Evolutionary conservation across 2,329 filamentous ascomycete species (phyloP), one percentile per base, ranked within the genome.

Genomic region (Trichoderma hamatum): DNA sequence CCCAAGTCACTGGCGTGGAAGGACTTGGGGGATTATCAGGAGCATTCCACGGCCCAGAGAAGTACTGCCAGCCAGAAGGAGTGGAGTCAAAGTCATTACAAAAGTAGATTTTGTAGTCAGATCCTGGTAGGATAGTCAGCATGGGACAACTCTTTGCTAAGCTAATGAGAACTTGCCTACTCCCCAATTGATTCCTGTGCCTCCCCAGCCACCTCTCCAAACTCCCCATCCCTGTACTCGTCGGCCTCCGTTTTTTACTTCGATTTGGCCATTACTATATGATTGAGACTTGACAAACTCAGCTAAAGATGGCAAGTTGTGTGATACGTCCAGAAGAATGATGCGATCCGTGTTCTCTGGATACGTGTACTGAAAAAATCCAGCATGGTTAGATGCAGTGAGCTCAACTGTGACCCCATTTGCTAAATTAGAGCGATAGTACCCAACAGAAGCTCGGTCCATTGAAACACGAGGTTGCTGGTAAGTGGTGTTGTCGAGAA

Each of bases 311-410:
- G 82, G 83, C 3, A 84, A 77, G 26, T 83, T 81, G 71, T 86
- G 86, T 55, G 84, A 82, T 13, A 83, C 74, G 69, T 85, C 84
- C 0, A 84, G 79, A 2, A 85, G 72, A 6, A 85, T 72, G 34
- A 84, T 80, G 14, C 78, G 80, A 5, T 79, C 78, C 3, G 78
- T 78, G 34, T 73, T 72, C 5, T 75, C 49, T 0, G 83, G 81
- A 67, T 86, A 89, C 0, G 78, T 77, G 71, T 89, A 88, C 58
- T 81, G 81, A 71, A 87, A 81, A 5, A 88, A 82, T 0, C 84
- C 84, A 1, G 80, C 79, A 71, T 86, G 86, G 32, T 81, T 78
- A 6, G 82, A 80, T 5, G 82, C 85, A 36, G 80, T 80, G 60
- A 89, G 74, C 71, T 87, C 82, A 5, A 85, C 80, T 0, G 72